Evolutionary conservation across 2,329 filamentous ascomycete genomes (phyloP), one percentile per base, ranked within the genome.

Genomic region (Aspergillus nomiae): DNA sequence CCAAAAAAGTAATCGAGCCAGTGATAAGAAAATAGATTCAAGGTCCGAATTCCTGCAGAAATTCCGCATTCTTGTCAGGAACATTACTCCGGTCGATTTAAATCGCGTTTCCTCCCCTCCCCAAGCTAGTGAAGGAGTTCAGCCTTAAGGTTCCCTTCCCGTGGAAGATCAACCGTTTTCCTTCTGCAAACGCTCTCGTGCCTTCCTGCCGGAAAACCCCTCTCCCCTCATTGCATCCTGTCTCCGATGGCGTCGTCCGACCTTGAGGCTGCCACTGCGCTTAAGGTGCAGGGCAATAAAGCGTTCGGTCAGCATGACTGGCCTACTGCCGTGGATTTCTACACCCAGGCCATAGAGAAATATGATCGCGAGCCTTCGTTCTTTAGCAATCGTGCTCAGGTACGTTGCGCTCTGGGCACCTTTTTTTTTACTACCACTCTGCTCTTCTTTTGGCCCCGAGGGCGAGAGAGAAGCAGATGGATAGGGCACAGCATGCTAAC

Each of bases 271-370:
- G 94, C 94, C 58, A 86, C 89, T 70, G 90, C 90, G 75, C 84
- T 96, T 71, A 99, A 99, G 83, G 90, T 96, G 79, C 87, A 96
- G 79, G 95, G 95, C 77, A 99, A 99, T 81, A 91, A 94, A 74
- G 93, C 93, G 59, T 98, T 98, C 80, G 88, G 89, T 61, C 84
- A 88, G 36, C 92, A 97, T 73, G 91, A 98, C 82, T 99, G 92
- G 91, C 87, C 86, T 12, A 82, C 85, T 3, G 95, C 95, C 9
- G 85, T 97, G 67, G 89, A 94, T 1, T 88, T 89, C 69, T 99
- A 99, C 79, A 88, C 88, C 60, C 87, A 96, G 80, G 94, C 94
- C 30, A 98, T 99, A 75, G 89, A 91, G 64, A 81, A 92, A 70
- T 89, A 97, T 80, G 87, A 90, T 74, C 85, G 90, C 70, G 91